Evolutionary conservation across 768 basidiomycete species (phyloP), one percentile per base, ranked within the genome.

Genomic region (Jaapia argillacea): DNA sequence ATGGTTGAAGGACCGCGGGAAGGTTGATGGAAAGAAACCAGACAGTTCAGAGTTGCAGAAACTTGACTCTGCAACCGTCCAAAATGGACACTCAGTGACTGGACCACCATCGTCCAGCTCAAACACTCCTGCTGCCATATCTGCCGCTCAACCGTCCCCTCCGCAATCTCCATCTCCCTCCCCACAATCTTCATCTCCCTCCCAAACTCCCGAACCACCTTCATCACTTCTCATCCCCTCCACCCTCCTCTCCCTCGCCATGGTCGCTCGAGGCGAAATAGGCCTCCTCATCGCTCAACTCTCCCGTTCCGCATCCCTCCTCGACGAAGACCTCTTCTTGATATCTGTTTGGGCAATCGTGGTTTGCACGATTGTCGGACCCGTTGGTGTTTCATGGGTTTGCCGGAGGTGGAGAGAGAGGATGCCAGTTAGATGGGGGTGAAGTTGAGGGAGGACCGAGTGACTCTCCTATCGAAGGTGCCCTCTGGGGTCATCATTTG

Each of bases 231-330:
- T 38, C 10, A 58, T 54, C 1, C 57, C 62, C 4, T 64, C 66
- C 1, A 42, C 58, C 7, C 61, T 79, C 28, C 59, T 80, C 16
- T 74, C 74, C 0, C 54, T 75, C 3, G 78, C 77, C 0, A 75
- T 83, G 71, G 71, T 81, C 26, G 73, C 81, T 0, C 69, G 81
- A 2, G 82, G 82, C 1, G 81, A 83, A 57, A 81, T 83, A 22
- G 79, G 77, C 10, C 64, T 83, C 38, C 72, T 80, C 24, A 71
- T 81, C 24, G 72, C 76, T 26, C 64, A 74, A 44, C 59, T 74
- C 16, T 64, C 66, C 1, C 52, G 58, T 23, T 13, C 62, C 61
- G 4, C 43, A 63, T 21, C 58, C 67, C 47, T 58, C 4, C 41
- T 58, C 13, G 46, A 47, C 5, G 61, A 62, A n/a, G 66, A 68